phyloP scores from a whole-genome alignment of 768 basidiomycete genomes.

The Leccinellum albellum region DNA sequence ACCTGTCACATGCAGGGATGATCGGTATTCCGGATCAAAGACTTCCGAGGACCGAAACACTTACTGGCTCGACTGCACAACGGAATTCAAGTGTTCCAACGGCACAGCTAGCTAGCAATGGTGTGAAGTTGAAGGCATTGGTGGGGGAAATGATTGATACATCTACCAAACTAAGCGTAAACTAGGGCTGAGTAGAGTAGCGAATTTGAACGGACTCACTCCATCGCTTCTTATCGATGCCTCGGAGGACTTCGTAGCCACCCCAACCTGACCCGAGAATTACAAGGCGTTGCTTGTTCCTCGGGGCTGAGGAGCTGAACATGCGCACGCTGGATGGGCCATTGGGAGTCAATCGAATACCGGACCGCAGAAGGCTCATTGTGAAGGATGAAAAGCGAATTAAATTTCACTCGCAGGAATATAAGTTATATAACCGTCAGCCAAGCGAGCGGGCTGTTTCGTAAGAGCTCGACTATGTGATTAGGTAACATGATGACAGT shows the following conservation, averaged over 20 bases:
- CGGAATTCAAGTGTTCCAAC: constrained; percentile 85
- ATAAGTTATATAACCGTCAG: background rate
- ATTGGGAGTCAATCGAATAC: constrained; percentile 1
- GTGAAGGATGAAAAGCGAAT: background rate
- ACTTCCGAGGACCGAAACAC: constrained; percentile 20
- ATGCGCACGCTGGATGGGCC: constrained; percentile 21
- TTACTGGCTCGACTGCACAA: constrained; percentile 74
- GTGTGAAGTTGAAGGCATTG: constrained; percentile 40
- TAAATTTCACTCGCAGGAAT: background rate
- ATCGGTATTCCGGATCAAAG: constrained; percentile 3
- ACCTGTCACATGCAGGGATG: constrained; percentile 35
- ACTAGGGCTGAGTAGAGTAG: background rate
- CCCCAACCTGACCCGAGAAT: constrained; percentile 80
- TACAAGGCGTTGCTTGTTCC: constrained; percentile 45
- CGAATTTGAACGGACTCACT: constrained; percentile 38
- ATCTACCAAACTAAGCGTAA: constrained; percentile 38
- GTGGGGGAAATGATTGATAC: constrained; percentile 65
- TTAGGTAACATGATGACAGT: no score
- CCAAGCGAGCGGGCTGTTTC: background rate
- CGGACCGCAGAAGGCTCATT: constrained; percentile 16
- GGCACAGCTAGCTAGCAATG: constrained; percentile 52
- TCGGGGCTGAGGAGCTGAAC: constrained; percentile 37
- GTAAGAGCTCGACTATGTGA: no score
- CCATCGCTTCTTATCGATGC: constrained; percentile 69
- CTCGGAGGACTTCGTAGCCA: constrained; percentile 64